Evolutionary conservation across 2,329 filamentous ascomycete genomes (phyloP).

Genomic region (Ophiostoma australiae): DNA sequence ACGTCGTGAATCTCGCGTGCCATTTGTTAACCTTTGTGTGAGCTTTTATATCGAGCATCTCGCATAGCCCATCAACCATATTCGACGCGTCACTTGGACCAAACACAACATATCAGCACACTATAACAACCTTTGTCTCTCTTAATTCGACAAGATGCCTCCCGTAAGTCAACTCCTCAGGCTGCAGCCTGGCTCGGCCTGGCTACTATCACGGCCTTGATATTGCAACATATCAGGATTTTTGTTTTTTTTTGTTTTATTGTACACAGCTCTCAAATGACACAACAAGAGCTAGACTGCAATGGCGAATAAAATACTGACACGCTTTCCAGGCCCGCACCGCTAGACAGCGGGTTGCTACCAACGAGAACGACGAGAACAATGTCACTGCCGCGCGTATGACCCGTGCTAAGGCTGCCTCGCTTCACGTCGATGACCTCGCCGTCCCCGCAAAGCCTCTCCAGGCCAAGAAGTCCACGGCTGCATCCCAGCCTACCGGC

Average conservation of each 20-base stretch:
- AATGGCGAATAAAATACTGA: constrained; percentile 7
- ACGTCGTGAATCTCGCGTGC: neutral
- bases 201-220: neutral
- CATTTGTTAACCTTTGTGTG: neutral
- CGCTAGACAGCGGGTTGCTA: constrained; percentile 67
- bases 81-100: neutral
- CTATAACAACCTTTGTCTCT: neutral
- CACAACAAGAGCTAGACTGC: too few species aligned
- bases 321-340: constrained; percentile 46
- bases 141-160: constrained; percentile 25
- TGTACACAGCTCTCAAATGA: too few species aligned
- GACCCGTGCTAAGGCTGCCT: constrained; percentile 87
- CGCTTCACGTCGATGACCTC: constrained; percentile 59
- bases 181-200: neutral
- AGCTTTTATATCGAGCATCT: constrained; percentile 16
- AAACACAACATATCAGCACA: neutral
- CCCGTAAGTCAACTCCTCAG: constrained; percentile 24
- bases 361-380: constrained; percentile 96
- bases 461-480: constrained; percentile 35
- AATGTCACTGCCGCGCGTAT: constrained; percentile 69
- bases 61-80: neutral
- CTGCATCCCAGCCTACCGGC: constrained; percentile 38
- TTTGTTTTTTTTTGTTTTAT: neutral
- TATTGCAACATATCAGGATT: neutral
- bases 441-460: constrained; percentile 55